phyloP scores from a whole-genome alignment of 495 filamentous ascomycete species.

The Recurvomyces mirabilis region DNA sequence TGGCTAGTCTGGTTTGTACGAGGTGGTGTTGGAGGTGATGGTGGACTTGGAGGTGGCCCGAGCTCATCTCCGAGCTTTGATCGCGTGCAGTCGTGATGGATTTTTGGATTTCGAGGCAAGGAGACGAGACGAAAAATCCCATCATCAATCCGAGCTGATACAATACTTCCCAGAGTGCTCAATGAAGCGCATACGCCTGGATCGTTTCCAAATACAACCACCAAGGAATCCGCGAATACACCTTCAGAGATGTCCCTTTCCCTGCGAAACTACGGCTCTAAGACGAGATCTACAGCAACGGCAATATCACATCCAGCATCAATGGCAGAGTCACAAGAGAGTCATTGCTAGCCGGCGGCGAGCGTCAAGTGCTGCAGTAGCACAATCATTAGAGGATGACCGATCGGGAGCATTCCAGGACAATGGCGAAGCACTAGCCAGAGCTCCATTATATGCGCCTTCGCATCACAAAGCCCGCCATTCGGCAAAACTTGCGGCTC shows the following conservation, averaged over 20 bases:
- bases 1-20: background rate
- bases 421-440: background rate
- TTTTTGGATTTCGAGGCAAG: too few species aligned
- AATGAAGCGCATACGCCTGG: conserved; percentile 63
- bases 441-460: conserved; percentile 12
- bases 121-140: too few species aligned
- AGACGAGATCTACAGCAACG: conserved; percentile 9
- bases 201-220: conserved; percentile 51
- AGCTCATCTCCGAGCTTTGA: background rate
- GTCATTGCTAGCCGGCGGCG: conserved; percentile 1
- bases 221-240: conserved; percentile 26
- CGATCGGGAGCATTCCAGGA: background rate
- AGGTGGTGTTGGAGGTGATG: background rate
- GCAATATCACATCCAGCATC: conserved; percentile 7
- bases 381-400: too few species aligned
- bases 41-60: background rate
- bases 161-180: too few species aligned
- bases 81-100: conserved; percentile 10
- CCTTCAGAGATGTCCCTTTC: conserved; percentile 12
- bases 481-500: conserved; percentile 85
- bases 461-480: conserved; percentile 37
- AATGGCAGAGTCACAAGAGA: conserved; percentile 12
- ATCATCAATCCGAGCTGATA: too few species aligned
- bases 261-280: conserved; percentile 3
- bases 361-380: too few species aligned